Percentiles rank a stretch among this genome's conserved stretches.
These are phyloP conservation scores for Solanum bukasovii DNA, from an alignment of 257 asterid genomes.

Conservation along the genomic window DNA sequence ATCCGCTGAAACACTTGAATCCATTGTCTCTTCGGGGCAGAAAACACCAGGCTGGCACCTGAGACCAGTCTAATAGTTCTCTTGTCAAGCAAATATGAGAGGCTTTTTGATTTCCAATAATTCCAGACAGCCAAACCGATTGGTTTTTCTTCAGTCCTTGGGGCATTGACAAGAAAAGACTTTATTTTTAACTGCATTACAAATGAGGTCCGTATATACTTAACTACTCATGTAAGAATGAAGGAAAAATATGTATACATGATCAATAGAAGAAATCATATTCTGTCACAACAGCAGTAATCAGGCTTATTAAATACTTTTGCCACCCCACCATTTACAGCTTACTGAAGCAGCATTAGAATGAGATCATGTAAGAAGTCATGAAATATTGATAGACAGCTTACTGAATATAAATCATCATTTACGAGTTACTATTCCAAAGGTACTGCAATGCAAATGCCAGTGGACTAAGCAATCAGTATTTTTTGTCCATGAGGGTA, in stretches of 20 bases:
- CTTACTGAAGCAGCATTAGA: not conserved
- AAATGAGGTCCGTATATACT: not conserved
- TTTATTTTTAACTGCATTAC: not conserved
- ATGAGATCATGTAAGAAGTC: not conserved
- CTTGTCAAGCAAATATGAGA: slow-evolving; percentile 68
- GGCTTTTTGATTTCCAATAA: slow-evolving; percentile 49
- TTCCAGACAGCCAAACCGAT: slow-evolving; percentile 39
- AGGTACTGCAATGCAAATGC: not conserved
- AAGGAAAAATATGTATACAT: not conserved
- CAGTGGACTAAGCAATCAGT: not conserved
- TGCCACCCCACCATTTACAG: not conserved
- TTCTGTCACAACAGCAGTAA: not conserved
- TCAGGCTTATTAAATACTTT: not conserved
- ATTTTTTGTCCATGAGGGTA: not conserved
- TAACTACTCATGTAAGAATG: not conserved
- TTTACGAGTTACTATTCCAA: not conserved
- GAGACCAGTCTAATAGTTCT: slow-evolving; percentile 66
- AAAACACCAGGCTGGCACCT: slow-evolving; percentile 58
- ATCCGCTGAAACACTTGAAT: slow-evolving; percentile 43
- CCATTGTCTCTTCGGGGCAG: slow-evolving; percentile 62
- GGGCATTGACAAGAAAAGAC: not conserved
- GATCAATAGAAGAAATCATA: not conserved
- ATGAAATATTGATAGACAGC: not conserved
- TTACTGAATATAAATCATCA: not conserved
- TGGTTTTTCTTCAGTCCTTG: slow-evolving; percentile 42